Evolutionary conservation across 305 asterid species (phyloP), one percentile per base, ranked within the genome.

Genomic region (Fraxinus baroniana): DNA sequence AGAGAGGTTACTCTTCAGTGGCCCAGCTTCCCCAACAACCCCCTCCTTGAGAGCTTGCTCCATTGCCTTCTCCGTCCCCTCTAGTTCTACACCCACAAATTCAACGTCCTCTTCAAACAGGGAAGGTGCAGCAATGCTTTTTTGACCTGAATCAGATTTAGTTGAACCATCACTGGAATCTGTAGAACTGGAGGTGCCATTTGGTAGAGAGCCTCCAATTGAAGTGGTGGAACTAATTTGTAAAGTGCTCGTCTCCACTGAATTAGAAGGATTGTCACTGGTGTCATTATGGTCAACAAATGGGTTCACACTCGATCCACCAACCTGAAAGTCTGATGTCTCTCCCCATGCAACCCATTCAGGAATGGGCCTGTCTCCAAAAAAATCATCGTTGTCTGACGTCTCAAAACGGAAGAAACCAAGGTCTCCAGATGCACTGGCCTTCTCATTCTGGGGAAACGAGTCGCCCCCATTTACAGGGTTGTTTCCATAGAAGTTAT

Each of bases 311-410:
- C 90, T 87, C 1, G 99, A 91, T 52, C 94, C 93, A 62, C 91
- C 89, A 37, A 83, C 91, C 81, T 84, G 96, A 83, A 91, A 83
- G 83, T 94, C 90, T 3, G 97, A 78, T 46, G 93, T 84, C 75
- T 91, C 94, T 0, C 95, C 97, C 97, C 98, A 94, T 76, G 93
- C 95, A 68, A 90, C 97, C 98, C 98, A 96, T 86, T 96, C 98
- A 5, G 99, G 98, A 39, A 93, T 90, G 20, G 97, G 92, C 87
- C 97, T 83, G 79, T 93, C 98, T 75, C 88, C 98, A 86, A 91
- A 92, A 36, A 88, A 94, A 76, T 94, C 97, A 0, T 94, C 97
- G 4, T 86, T 88, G 77, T 90, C 98, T 49, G 96, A 80, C 17
- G 97, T 49, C 90, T 92, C 98, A 5, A 92, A 91, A 30, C 85